These are phyloP conservation scores for Eutrema salsugineum DNA, from an alignment of 441 rosid species.

Conservation along the genomic window DNA sequence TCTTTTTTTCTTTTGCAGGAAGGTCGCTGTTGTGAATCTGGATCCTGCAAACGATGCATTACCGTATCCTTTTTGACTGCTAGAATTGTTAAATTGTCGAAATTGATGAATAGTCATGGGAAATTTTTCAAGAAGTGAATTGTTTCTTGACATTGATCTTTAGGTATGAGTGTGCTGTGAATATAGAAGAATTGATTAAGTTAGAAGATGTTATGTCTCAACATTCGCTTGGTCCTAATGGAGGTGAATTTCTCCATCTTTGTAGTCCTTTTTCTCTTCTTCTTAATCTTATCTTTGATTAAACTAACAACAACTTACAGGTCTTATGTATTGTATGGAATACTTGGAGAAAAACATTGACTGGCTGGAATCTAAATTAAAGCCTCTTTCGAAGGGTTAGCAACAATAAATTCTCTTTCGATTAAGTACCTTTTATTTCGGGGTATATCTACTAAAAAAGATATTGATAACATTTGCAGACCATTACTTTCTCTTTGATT, in stretches of 20 bases:
- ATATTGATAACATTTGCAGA: conserved; percentile 46
- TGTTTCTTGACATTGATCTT: conserved; percentile 40
- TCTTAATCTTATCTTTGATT: neutral
- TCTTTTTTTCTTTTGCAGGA: conserved; percentile 47
- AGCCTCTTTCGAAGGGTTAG: conserved; percentile 81
- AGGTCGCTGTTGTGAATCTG: conserved; percentile 87
- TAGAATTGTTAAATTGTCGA: neutral
- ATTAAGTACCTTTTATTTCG: neutral
- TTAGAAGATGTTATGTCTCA: conserved; percentile 77
- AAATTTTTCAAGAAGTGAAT: neutral
- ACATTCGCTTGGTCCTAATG: conserved; percentile 94
- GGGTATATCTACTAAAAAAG: neutral
- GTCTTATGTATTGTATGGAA: conserved; percentile 91
- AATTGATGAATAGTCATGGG: neutral
- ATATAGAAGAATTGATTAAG: conserved; percentile 81
- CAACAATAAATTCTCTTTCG: neutral
- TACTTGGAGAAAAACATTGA: conserved; percentile 87
- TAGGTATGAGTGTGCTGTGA: conserved; percentile 85
- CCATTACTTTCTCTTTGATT: conserved; percentile 91
- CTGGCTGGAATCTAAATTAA: conserved; percentile 76
- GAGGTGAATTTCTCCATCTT: conserved; percentile 43
- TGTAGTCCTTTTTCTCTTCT: neutral
- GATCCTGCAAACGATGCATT: conserved; percentile 91
- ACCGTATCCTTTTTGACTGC: conserved; percentile 61
- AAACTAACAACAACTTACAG: conserved; percentile 28